Base-by-base conservation (phyloP, 805 yeast species). In the Cyberlindnera nakhonratchasimensis region DNA sequence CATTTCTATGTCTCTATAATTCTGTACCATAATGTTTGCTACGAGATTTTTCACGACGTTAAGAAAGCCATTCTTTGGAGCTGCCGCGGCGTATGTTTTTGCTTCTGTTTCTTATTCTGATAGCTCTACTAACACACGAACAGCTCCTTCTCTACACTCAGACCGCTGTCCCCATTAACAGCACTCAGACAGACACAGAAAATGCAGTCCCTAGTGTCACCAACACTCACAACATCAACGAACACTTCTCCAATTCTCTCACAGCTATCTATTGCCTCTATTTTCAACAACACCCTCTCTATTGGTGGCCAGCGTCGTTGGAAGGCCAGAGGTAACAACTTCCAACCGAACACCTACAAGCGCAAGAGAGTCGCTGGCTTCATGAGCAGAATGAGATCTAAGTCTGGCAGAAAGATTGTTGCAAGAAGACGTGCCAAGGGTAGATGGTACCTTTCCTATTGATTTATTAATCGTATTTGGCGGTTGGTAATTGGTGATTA, bases 301-400 rank as follows among this genome's bases (percentile, higher is more conserved):
- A 65, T 72, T 1, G 61, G 70, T 37, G 62, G 70, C 22, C 83
- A 77, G 53, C 67, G 70, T 50, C 71, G 96, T 72, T 82, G 90
- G 84, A 82, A 87, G 61, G 72, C 91, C 29, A 80, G 96, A 67
- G 98, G 99, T 65, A 85, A 87, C 68, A 87, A 96, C 16, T 91
- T 84, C 66, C 97, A 91, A 66, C 99, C 99, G 39, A 82, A 88
- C 47, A 88, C 95, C 5, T 69, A 87, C 50, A 87, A 86, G 62
- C 77, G 98, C 63, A 93, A 93, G 71, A 82, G 96, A 64, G 80
- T 85, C 25, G 73, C 85, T 44, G 99, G 99, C 0, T 93, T 90
- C 56, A 71, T 93, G 61, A 88, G 95, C 11, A 79, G 97, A 61
- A 76, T 84, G 65, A 79, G 81, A 59, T 66, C 84, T 6, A 77